Percentiles rank a stretch among this genome's conserved stretches.
These are phyloP conservation scores for Bacidia rubella DNA, from an alignment of 495 filamentous ascomycete genomes.

Conservation along the genomic window DNA sequence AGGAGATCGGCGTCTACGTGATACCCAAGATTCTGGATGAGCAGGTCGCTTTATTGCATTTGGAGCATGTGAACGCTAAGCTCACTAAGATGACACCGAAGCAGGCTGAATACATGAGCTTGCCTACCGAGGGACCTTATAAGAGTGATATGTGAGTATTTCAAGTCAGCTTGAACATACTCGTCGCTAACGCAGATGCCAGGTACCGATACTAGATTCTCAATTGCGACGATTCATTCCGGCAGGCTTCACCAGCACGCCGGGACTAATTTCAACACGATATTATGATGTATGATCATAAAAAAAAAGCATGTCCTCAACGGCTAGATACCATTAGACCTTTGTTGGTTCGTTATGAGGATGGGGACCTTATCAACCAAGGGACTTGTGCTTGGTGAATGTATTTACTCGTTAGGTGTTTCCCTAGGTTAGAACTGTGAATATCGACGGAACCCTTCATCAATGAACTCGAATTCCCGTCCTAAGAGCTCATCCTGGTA, in stretches of 20 bases:
- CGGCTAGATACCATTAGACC: slow-evolving; percentile 26
- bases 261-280: slow-evolving; percentile 43
- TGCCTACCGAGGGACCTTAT: slow-evolving; percentile 75
- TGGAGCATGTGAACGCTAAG: slow-evolving; percentile 91
- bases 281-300: slow-evolving; percentile 47
- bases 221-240: slow-evolving; percentile 7
- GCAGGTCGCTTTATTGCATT: slow-evolving; percentile 88
- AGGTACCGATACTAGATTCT: slow-evolving; percentile 35
- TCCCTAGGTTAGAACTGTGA: too few relatives aligned
- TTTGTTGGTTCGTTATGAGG: too few relatives aligned
- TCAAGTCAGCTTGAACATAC: slow-evolving; percentile 5
- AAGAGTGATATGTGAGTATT: slow-evolving; percentile 63
- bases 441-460: too few relatives aligned
- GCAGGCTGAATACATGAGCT: slow-evolving; percentile 88
- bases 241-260: neutral
- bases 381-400: too few relatives aligned
- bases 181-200: neutral
- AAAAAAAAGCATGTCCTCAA: slow-evolving; percentile 52
- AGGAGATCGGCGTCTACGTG: slow-evolving; percentile 85
- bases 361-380: too few relatives aligned
- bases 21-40: slow-evolving; percentile 98
- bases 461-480: too few relatives aligned
- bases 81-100: slow-evolving; percentile 67
- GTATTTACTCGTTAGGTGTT: too few relatives aligned
- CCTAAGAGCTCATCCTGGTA: too few relatives aligned